Evolutionary conservation across 805 yeast genomes (phyloP).

Genomic region (Lipomyces chichibuensis): DNA sequence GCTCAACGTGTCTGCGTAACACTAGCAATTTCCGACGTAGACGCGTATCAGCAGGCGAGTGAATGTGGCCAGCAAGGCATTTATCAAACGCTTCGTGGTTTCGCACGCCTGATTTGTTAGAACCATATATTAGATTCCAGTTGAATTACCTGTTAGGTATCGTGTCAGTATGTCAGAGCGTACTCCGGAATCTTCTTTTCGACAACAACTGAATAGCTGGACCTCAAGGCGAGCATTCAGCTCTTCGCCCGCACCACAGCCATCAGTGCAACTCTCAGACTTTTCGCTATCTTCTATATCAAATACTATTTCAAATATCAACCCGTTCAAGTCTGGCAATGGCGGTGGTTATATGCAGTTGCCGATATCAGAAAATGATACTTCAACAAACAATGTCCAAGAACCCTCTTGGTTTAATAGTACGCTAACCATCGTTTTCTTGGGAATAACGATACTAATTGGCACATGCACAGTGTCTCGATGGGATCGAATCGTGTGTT

Average conservation of each 20-base stretch:
- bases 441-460: neutral
- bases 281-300: constrained; percentile 25
- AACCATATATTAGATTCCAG: neutral
- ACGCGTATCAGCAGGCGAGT: too few relatives aligned
- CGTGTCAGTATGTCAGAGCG: constrained; percentile 2
- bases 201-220: constrained; percentile 34
- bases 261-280: constrained; percentile 20
- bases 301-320: constrained; percentile 17
- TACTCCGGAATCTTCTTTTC: constrained; percentile 29
- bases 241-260: constrained; percentile 19
- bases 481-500: constrained; percentile 78
- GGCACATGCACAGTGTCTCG: constrained; percentile 50
- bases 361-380: constrained; percentile 63
- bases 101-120: neutral
- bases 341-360: constrained; percentile 55
- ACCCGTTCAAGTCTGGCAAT: constrained; percentile 27
- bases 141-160: neutral
- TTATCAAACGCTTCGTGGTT: neutral
- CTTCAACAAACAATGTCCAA: constrained; percentile 47
- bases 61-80: neutral
- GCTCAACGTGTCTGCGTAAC: neutral
- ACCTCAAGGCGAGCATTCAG: constrained; percentile 21
- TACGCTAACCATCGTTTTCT: constrained; percentile 11
- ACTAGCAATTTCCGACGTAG: too few relatives aligned
- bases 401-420: constrained; percentile 73